Base-by-base conservation (phyloP, 768 basidiomycete species). In the Coprinopsis cinerea region DNA sequence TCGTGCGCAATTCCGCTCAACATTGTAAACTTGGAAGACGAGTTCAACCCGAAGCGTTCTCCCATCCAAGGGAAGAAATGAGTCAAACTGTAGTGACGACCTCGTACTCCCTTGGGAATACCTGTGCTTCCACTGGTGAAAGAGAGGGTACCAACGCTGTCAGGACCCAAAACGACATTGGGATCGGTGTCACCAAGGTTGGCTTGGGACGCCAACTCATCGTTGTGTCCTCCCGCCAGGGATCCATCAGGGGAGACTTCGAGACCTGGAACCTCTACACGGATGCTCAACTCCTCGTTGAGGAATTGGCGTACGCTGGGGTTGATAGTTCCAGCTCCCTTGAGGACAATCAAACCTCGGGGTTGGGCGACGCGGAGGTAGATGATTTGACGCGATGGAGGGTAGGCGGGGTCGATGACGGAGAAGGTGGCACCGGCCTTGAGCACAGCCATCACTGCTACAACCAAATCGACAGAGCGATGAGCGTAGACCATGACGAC, bases 31-130 rank as follows among this genome's bases (percentile, higher is more conserved):
- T 82, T 90, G 54, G 88, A 91, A 25, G 74, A 67, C 51, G 82
- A 73, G 30, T 74, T 70, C 42, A 99, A 68, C 1, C 78, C 83
- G 62, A 98, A 99, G 25, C 83, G 70, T 62, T 91, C 70, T 18
- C 87, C 86, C 96, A 99, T 98, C 96, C 96, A 99, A 1, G 94
- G 94, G 80, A 98, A 98, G 77, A 98, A 99, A 64, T 98, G 96
- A 0, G 96, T 99, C 56, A 99, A 70, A 56, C 88, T 92, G 67
- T 88, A 98, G 64, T 99, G 96, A 39, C 96, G 73, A 0, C 96
- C 96, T 53, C 79, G 80, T 17, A 99, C 95, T n/a, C 95, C 95
- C 70, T 99, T 98, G 0, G 96, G 96, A 40, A 98, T 92, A 24
- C 96, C 95, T 0, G 96, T 99, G 58, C 90, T 93, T 47, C 96